phyloP scores from a whole-genome alignment of 495 filamentous ascomycete species.

The Neurospora hispaniola region DNA sequence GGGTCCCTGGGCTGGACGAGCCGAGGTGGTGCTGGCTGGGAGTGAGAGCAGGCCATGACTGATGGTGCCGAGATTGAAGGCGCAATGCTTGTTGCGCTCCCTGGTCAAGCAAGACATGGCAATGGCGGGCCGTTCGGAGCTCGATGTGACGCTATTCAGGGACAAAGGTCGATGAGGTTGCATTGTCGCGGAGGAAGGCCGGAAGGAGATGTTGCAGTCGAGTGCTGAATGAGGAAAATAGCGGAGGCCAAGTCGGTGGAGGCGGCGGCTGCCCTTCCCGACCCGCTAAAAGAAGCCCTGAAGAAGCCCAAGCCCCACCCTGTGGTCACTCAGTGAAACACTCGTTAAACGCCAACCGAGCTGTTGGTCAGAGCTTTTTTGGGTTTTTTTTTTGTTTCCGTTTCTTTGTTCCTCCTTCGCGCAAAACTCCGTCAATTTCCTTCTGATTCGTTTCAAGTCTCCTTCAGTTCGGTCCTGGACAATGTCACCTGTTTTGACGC shows the following conservation, averaged over 20 bases:
- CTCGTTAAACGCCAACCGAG: background rate
- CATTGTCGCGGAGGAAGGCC: conserved; percentile 19
- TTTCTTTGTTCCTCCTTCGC: background rate
- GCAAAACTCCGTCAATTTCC: background rate
- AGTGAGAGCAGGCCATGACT: background rate
- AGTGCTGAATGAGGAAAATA: background rate
- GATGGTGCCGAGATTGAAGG: background rate
- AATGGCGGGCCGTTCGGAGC: conserved; percentile 14
- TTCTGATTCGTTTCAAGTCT: background rate
- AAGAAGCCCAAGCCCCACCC: background rate
- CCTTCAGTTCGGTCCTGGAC: background rate
- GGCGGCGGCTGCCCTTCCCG: background rate
- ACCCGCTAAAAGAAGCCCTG: background rate
- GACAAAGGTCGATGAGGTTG: conserved; percentile 8
- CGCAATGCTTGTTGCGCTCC: background rate
- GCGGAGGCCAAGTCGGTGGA: background rate
- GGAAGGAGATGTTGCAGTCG: conserved; percentile 7
- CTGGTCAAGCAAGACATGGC: conserved; percentile 4
- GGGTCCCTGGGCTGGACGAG: background rate
- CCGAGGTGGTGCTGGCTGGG: background rate
- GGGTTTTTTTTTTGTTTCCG: background rate
- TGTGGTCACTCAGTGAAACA: background rate
- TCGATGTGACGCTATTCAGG: conserved; percentile 3
- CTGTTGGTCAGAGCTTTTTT: background rate
- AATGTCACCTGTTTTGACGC: background rate